Evolutionary conservation across 2,329 filamentous ascomycete genomes (phyloP), one percentile per base, ranked within the genome.

Genomic region (Celoporthe dispersa): DNA sequence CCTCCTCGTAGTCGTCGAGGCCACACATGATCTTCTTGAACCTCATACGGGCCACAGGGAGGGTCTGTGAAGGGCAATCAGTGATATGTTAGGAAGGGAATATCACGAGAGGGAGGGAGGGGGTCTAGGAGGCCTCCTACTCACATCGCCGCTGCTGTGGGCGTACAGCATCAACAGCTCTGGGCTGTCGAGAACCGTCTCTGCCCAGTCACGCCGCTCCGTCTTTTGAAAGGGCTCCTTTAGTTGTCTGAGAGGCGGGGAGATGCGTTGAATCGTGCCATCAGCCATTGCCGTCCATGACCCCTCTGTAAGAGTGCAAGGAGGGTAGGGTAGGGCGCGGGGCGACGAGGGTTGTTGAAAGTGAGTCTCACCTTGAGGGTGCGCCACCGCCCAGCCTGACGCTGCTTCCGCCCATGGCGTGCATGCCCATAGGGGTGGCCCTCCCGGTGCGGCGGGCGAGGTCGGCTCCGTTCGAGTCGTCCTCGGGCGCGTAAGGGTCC

Each of bases 131-230:
- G 44, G 16, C n/a, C 41, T 39, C 28, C 51, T 11, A 81, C 86
- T 74, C 76, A 90, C 88, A 73, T 88, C 85, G 41, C 83, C 82
- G 39, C 82, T 81, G 72, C 84, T 84, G 73, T 86, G 83, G 2
- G 88, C 86, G 57, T 87, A 84, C 81, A 88, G 88, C 82, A 88
- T 86, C 63, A 91, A 79, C 68, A 87, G 78, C 75, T 90, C 88
- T 0, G 87, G 88, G 35, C 78, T 84, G 72, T 88, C 85, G 2
- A 91, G 82, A 53, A 90, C 82, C 14, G 84, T 80, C 28, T 85
- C 80, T 16, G 88, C 88, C 72, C 84, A 81, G 60, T 84, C 81
- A 19, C 84, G 83, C 4, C 80, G 79, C 72, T 87, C 84, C 4
- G 77, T 74, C 19, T 79, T 78, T 63, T 79, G 78, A 71, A 82